Evolutionary conservation across 805 yeast genomes (phyloP).

Genomic region (Blastobotrys muscicola): DNA sequence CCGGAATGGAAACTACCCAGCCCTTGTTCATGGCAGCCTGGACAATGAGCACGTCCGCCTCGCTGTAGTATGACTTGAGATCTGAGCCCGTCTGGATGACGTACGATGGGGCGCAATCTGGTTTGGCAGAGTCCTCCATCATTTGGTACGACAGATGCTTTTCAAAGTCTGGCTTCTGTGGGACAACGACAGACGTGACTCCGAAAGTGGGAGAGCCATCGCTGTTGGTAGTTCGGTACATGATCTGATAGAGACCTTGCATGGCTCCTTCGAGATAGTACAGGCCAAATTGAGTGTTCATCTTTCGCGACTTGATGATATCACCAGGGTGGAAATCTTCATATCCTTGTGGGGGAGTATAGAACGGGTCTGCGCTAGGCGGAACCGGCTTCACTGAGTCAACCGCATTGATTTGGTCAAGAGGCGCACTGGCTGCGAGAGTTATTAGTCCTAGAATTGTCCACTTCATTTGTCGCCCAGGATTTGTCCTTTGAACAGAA

Average conservation of each 20-base stretch:
- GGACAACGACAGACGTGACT: conserved; percentile 21
- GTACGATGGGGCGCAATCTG: conserved; percentile 21
- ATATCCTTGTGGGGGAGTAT: conserved; percentile 3
- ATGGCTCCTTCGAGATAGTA: neutral
- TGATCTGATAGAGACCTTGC: conserved; percentile 17
- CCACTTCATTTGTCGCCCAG: no score
- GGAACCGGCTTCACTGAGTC: conserved; percentile 9
- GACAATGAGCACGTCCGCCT: conserved; percentile 7
- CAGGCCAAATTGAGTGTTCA: neutral
- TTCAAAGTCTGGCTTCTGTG: conserved; percentile 6
- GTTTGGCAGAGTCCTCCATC: conserved; percentile 17
- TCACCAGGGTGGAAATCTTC: conserved; percentile 1
- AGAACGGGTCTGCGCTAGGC: conserved; percentile 7
- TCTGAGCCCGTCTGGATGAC: conserved; percentile 11
- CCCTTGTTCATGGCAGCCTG: conserved; percentile 13
- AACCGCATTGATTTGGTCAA: no score
- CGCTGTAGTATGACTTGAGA: no score
- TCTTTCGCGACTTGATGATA: conserved; percentile 1
- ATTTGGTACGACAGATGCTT: conserved; percentile 18
- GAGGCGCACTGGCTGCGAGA: no score
- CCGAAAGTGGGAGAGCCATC: conserved; percentile 20
- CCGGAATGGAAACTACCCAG: conserved; percentile 17
- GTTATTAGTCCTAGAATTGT: no score
- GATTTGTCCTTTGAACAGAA: no score
- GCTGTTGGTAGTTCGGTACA: conserved; percentile 20